A percentile compares a stretch with the other conserved stretches of the same genome.
These are phyloP conservation scores for Curvularia sp. DNA, from an alignment of 2,329 filamentous ascomycete genomes.

Conservation along the genomic window DNA sequence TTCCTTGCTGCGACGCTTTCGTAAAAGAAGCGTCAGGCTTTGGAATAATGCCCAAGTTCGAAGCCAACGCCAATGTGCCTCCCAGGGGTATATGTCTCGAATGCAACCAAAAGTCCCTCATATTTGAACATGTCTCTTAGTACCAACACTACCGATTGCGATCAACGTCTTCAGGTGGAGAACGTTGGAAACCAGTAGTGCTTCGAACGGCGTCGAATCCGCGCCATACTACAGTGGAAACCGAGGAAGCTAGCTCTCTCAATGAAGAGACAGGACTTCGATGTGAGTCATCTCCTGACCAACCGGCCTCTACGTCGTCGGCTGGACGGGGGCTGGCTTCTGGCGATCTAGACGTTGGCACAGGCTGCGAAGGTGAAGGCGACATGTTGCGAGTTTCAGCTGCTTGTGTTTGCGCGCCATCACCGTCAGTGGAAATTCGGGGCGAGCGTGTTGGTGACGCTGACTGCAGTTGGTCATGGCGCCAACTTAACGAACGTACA, in stretches of 20 bases:
- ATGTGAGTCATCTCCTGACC: conserved; percentile 50
- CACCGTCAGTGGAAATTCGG: conserved; percentile 44
- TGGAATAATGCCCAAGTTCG: background rate
- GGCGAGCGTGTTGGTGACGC: conserved; percentile 31
- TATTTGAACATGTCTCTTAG: conserved; percentile 12
- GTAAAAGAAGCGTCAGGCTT: background rate
- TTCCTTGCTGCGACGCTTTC: background rate
- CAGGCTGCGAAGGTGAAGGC: conserved; percentile 60
- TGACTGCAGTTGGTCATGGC: conserved; percentile 38
- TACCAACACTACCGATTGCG: conserved; percentile 38
- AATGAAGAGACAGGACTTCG: conserved; percentile 35
- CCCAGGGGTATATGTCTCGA: conserved; percentile 29
- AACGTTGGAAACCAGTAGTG: conserved; percentile 40
- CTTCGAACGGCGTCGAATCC: conserved; percentile 45
- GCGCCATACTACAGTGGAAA: conserved; percentile 47
- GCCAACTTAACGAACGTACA: conserved; percentile 62
- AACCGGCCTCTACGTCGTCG: conserved; percentile 47
- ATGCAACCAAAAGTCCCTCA: conserved; percentile 23
- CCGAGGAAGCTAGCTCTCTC: conserved; percentile 43
- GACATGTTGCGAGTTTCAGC: conserved; percentile 57
- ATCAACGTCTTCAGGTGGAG: conserved; percentile 44
- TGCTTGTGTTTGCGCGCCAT: conserved; percentile 56
- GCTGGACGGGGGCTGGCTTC: conserved; percentile 14
- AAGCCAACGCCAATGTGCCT: conserved; percentile 21
- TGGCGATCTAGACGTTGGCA: conserved; percentile 44